Evolutionary conservation across 768 basidiomycete species (phyloP).

Genomic region (Suillus subaureus): DNA sequence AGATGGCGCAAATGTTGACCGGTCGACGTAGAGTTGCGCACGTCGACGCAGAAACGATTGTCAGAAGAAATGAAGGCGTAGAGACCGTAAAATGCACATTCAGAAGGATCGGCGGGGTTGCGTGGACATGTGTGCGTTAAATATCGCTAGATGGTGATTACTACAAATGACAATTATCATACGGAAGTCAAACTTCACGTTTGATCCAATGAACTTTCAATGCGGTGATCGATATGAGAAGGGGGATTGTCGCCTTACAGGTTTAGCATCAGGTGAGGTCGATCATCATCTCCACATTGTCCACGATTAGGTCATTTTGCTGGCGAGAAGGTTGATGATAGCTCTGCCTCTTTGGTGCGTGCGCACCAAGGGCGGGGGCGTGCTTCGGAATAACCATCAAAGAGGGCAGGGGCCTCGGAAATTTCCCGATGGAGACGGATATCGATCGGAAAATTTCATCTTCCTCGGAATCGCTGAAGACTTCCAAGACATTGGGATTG

Average conservation of each 20-base stretch:
- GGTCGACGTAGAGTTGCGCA: slow-evolving; percentile 28
- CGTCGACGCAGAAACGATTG: slow-evolving; percentile 23
- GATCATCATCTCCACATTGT: slow-evolving; percentile 1
- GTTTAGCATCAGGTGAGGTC: slow-evolving; percentile 7
- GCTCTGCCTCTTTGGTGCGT: not conserved
- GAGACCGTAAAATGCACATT: not conserved
- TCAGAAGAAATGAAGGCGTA: slow-evolving; percentile 20
- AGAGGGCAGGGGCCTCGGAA: not conserved
- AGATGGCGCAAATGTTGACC: slow-evolving; percentile 28
- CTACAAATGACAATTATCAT: slow-evolving; percentile 1
- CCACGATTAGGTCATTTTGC: not conserved
- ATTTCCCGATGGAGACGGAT: not conserved
- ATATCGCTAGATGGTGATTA: not conserved
- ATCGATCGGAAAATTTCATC: slow-evolving; percentile 3
- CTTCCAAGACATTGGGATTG: not conserved
- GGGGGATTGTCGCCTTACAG: not conserved
- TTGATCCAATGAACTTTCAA: not conserved
- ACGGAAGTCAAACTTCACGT: not conserved
- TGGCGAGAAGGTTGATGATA: not conserved
- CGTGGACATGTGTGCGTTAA: not conserved
- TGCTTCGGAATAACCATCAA: not conserved
- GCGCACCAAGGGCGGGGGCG: not conserved
- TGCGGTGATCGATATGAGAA: not conserved
- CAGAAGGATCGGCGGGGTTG: not conserved
- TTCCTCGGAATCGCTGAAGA: slow-evolving; percentile 8